phyloP scores from a whole-genome alignment of 768 basidiomycete genomes.

The Multifurca ochricompacta region DNA sequence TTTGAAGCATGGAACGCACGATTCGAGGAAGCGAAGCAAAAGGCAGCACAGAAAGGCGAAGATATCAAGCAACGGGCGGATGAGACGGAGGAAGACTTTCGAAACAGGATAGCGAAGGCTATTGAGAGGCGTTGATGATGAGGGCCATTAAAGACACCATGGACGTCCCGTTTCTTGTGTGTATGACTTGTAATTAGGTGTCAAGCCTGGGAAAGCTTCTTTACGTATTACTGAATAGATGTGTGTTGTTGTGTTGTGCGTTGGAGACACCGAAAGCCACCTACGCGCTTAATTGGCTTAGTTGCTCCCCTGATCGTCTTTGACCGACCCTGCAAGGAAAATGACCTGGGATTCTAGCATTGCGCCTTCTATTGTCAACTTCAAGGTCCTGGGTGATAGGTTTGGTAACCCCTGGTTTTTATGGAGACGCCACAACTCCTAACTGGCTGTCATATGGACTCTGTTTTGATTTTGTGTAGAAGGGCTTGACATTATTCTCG shows the following conservation, averaged over 20 bases:
- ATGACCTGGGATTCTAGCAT: too few species aligned
- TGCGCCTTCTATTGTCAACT: too few species aligned
- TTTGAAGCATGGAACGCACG: conserved; percentile 7
- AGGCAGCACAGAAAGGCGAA: conserved; percentile 14
- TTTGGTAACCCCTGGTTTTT: too few species aligned
- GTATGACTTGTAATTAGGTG: background rate
- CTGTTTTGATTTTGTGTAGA: too few species aligned
- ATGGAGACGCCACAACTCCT: too few species aligned
- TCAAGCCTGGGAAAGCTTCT: background rate
- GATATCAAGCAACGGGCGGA: conserved; percentile 9
- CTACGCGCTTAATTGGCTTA: background rate
- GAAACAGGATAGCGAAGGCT: conserved; percentile 12
- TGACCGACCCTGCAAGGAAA: background rate
- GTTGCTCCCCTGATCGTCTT: background rate
- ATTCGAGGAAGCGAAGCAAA: conserved; percentile 16
- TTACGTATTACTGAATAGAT: conserved; percentile 1
- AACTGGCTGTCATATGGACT: too few species aligned
- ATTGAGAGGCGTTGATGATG: conserved; percentile 5
- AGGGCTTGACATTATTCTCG: too few species aligned
- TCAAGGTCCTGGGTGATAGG: too few species aligned
- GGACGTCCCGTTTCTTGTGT: too few species aligned
- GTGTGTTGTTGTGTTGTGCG: too few species aligned
- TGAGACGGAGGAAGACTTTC: conserved; percentile 19
- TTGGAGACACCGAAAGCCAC: background rate
- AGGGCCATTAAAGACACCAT: too few species aligned